Percentiles rank a stretch among this genome's conserved stretches.
Evolutionary conservation across 1,139 yeast species (phyloP).

Genomic region (Kodamaea plutei): DNA sequence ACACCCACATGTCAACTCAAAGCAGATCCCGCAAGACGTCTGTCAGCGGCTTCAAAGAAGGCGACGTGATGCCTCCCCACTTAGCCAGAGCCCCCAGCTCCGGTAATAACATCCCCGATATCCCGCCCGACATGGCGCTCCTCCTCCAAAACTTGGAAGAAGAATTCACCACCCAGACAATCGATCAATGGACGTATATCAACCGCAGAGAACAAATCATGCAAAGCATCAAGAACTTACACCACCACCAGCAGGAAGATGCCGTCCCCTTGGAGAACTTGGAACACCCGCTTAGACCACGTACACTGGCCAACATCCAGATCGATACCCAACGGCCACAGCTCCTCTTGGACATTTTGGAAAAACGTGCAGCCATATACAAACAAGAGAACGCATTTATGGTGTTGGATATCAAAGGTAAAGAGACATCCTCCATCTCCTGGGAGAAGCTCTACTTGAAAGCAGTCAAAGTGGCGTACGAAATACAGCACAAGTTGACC

Average conservation of each 20-base stretch:
- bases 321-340: conserved; percentile 18
- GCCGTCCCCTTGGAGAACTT: conserved; percentile 31
- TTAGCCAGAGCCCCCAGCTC: no score
- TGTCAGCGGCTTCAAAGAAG: no score
- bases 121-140: conserved; percentile 46
- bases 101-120: no score
- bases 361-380: conserved; percentile 65
- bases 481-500: conserved; percentile 66
- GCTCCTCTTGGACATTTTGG: conserved; percentile 59
- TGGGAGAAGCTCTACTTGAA: conserved; percentile 88
- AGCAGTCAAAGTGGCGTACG: conserved; percentile 87
- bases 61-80: no score
- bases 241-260: conserved; percentile 32
- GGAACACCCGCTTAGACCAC: conserved; percentile 57
- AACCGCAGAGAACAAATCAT: conserved; percentile 45
- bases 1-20: no score
- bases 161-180: conserved; percentile 39
- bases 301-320: conserved; percentile 29
- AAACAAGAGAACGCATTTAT: conserved; percentile 69
- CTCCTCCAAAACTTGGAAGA: conserved; percentile 42
- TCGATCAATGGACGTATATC: conserved; percentile 49
- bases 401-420: conserved; percentile 73
- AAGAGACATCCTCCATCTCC: conserved; percentile 68
- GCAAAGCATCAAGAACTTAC: conserved; percentile 34
- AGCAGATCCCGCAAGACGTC: no score